Conservation (phyloP, 352 stramenopile species). For the Pythium oligandrum region DNA sequence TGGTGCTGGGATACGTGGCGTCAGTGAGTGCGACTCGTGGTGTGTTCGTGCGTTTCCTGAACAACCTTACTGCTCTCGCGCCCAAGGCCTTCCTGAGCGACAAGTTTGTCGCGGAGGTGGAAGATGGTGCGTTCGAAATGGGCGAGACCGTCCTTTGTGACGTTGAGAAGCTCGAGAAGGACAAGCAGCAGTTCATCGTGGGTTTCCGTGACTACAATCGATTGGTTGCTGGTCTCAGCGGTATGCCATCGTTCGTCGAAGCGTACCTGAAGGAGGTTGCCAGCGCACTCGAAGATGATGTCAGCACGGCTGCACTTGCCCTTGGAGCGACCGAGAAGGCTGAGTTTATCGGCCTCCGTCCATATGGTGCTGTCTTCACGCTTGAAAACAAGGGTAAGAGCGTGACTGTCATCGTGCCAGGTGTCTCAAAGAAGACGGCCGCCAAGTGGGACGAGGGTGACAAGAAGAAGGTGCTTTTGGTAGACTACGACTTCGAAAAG, state of each 20-base stretch:
- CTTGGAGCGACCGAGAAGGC: conserved; percentile 77
- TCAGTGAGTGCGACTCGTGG: conserved; percentile 70
- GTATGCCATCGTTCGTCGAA: conserved; percentile 43
- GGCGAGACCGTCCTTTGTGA: conserved; percentile 81
- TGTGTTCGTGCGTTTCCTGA: conserved; percentile 87
- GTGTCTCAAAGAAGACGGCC: conserved; percentile 23
- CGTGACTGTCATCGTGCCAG: conserved; percentile 66
- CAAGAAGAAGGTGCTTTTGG: conserved; percentile 67
- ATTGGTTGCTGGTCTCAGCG: background rate
- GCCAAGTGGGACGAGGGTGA: conserved; percentile 52
- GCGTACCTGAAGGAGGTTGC: conserved; percentile 45
- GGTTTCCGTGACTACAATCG: conserved; percentile 49
- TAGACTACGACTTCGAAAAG: conserved; percentile 87
- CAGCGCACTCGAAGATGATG: conserved; percentile 4
- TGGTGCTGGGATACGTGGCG: conserved; percentile 76
- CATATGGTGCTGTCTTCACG: conserved; percentile 85
- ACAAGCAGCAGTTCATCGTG: conserved; percentile 79
- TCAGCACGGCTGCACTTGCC: conserved; percentile 20
- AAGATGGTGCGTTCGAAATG: conserved; percentile 78
- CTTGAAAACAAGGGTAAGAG: conserved; percentile 59
- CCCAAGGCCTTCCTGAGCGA: conserved; percentile 77
- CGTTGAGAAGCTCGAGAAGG: conserved; percentile 68
- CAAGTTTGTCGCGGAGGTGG: conserved; percentile 63
- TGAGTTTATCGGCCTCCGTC: conserved; percentile 77
- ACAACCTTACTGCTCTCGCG: conserved; percentile 77